Evolutionary conservation across 2,329 filamentous ascomycete genomes (phyloP).

Genomic region (Cladophialophora bantiana): DNA sequence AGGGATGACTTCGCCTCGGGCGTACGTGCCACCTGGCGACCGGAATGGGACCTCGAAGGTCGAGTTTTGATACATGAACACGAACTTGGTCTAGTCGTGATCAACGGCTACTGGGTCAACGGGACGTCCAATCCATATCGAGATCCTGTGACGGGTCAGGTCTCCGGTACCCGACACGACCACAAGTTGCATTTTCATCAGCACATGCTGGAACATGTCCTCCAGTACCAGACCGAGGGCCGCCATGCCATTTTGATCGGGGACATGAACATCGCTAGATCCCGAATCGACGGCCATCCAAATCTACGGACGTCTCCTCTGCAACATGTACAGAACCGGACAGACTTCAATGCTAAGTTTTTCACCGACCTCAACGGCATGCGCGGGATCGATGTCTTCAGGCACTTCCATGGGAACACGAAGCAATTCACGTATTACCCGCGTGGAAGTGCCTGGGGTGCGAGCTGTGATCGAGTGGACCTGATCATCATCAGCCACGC

Average conservation of each 20-base stretch:
- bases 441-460: conserved; percentile 53
- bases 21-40: conserved; percentile 48
- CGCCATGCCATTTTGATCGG: conserved; percentile 58
- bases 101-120: conserved; percentile 64
- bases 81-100: conserved; percentile 43
- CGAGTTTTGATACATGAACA: conserved; percentile 53
- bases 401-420: conserved; percentile 52
- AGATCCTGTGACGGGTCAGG: conserved; percentile 51
- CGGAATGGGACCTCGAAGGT: conserved; percentile 62
- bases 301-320: conserved; percentile 53
- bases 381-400: conserved; percentile 56
- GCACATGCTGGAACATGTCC: conserved; percentile 55
- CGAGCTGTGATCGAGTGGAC: conserved; percentile 62
- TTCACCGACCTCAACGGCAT: conserved; percentile 48
- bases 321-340: conserved; percentile 59
- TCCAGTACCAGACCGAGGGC: conserved; percentile 50
- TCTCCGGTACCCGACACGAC: conserved; percentile 58
- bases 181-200: conserved; percentile 59
- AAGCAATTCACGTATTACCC: conserved; percentile 61
- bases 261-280: conserved; percentile 61
- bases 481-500: conserved; percentile 55
- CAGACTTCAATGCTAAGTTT: conserved; percentile 60
- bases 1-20: conserved; percentile 51
- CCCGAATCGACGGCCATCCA: conserved; percentile 55
- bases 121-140: conserved; percentile 52